Conservation (phyloP, 2,329 filamentous ascomycete species). For the Myrmaecium sp. region DNA sequence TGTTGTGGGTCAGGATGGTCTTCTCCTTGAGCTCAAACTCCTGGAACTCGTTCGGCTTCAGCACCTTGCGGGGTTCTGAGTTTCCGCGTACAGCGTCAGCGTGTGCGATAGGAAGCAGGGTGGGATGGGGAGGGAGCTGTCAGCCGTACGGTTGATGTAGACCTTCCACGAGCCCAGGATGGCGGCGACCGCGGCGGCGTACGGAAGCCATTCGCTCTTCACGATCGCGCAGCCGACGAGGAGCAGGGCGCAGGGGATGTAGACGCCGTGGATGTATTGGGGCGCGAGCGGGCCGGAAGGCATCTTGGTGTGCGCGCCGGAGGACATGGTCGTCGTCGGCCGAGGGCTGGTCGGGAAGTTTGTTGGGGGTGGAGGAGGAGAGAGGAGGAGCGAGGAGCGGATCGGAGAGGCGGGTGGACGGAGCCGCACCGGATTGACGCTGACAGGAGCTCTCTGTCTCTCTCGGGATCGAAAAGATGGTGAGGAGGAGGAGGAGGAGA, state of each 20-base stretch:
- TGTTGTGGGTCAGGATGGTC: slow-evolving; percentile 93
- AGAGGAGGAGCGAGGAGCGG: too few relatives aligned
- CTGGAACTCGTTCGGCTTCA: slow-evolving; percentile 79
- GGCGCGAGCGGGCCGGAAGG: slow-evolving; percentile 23
- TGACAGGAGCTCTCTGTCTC: too few relatives aligned
- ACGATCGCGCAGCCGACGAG: slow-evolving; percentile 60
- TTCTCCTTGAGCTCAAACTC: slow-evolving; percentile 89
- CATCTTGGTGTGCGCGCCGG: neutral
- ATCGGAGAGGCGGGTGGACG: too few relatives aligned
- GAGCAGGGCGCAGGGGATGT: slow-evolving; percentile 66
- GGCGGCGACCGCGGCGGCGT: slow-evolving; percentile 50
- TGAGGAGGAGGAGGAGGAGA: too few relatives aligned
- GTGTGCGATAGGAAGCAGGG: neutral
- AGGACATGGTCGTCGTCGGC: too few relatives aligned
- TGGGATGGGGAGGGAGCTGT: neutral
- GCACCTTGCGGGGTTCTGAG: slow-evolving; percentile 60
- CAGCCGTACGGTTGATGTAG: slow-evolving; percentile 46
- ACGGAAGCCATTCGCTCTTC: slow-evolving; percentile 54
- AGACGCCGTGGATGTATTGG: slow-evolving; percentile 61
- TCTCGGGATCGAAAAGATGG: too few relatives aligned
- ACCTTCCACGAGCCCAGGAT: slow-evolving; percentile 56
- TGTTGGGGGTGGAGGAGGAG: too few relatives aligned
- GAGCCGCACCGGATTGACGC: too few relatives aligned
- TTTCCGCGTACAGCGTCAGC: slow-evolving; percentile 3
- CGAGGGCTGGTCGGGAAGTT: too few relatives aligned